Evolutionary conservation across 2,329 filamentous ascomycete genomes (phyloP).

Genomic region (Lachnellula subtilissima): DNA sequence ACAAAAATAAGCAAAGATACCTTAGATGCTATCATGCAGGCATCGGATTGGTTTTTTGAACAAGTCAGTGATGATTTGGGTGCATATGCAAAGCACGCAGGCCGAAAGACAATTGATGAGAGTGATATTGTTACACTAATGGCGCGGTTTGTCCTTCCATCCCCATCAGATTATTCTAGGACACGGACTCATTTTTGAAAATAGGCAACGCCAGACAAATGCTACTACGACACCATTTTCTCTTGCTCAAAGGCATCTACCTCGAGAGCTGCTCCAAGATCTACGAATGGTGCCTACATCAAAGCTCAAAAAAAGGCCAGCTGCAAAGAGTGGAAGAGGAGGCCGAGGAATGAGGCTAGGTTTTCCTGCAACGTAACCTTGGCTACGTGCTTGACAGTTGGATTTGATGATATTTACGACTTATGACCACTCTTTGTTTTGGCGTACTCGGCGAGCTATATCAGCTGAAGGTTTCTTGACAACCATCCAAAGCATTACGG

Average conservation of each 20-base stretch:
- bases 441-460: slow-evolving; percentile 66
- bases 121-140: slow-evolving; percentile 77
- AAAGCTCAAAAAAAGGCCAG: slow-evolving; percentile 39
- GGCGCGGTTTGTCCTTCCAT: slow-evolving; percentile 59
- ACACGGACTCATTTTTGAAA: slow-evolving; percentile 30
- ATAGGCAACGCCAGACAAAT: slow-evolving; percentile 72
- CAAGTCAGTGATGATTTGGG: slow-evolving; percentile 76
- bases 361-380: not conserved
- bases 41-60: slow-evolving; percentile 89
- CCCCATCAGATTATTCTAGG: not conserved
- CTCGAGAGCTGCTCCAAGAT: slow-evolving; percentile 77
- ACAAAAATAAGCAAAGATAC: slow-evolving; percentile 69
- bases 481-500: slow-evolving; percentile 96
- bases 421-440: slow-evolving; percentile 69
- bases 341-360: slow-evolving; percentile 33
- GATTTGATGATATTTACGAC: slow-evolving; percentile 12
- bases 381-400: slow-evolving; percentile 19
- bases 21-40: slow-evolving; percentile 68
- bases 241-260: slow-evolving; percentile 76
- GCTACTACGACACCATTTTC: slow-evolving; percentile 72
- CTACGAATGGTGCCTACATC: slow-evolving; percentile 64
- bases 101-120: slow-evolving; percentile 80
- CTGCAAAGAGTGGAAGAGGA: slow-evolving; percentile 38
- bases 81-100: slow-evolving; percentile 75
- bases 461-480: slow-evolving; percentile 78